phyloP scores from a whole-genome alignment of 257 asterid genomes.

The Solanum sejunctum region DNA sequence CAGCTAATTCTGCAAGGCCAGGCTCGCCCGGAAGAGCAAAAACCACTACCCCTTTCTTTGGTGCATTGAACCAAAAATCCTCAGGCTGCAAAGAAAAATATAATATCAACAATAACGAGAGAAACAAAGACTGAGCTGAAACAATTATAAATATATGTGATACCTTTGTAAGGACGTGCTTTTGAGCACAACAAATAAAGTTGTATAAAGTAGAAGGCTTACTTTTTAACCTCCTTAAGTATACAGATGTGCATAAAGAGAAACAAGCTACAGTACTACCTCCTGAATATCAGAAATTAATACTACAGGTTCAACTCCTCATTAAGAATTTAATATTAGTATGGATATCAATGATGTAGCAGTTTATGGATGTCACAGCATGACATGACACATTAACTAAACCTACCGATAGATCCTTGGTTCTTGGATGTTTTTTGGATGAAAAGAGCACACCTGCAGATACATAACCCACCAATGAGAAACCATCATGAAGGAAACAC shows the following conservation, averaged over 20 bases:
- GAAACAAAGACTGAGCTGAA: neutral
- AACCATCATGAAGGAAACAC: neutral
- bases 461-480: constrained; percentile 5
- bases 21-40: constrained; percentile 99
- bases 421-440: constrained; percentile 85
- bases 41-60: constrained; percentile 88
- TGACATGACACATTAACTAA: neutral
- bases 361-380: neutral
- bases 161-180: neutral
- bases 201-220: neutral
- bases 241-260: neutral
- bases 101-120: neutral
- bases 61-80: constrained; percentile 93
- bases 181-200: neutral
- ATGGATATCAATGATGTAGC: neutral
- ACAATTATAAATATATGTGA: neutral
- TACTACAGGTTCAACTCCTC: neutral
- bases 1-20: constrained; percentile 79
- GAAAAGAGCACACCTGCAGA: constrained; percentile 83
- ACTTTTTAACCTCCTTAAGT: neutral
- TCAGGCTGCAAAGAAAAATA: constrained; percentile 62
- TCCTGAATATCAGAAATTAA: neutral
- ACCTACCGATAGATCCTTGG: constrained; percentile 87
- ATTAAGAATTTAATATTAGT: neutral
- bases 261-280: neutral